Evolutionary conservation across 2,329 filamentous ascomycete species (phyloP).

Genomic region (Balansia obtecta): DNA sequence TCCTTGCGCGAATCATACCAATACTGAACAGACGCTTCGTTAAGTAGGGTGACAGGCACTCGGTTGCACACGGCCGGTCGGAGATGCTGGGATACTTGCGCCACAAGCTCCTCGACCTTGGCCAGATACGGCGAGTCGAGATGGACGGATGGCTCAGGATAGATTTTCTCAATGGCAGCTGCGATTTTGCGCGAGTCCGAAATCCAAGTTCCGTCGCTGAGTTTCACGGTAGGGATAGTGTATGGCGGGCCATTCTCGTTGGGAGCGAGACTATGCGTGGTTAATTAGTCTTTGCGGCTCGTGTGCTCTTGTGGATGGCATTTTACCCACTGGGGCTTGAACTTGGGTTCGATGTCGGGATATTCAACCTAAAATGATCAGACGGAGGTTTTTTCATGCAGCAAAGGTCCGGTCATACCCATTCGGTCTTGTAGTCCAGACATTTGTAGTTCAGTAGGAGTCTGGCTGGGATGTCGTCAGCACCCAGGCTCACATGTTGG

Average conservation of each 20-base stretch:
- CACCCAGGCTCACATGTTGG: neutral
- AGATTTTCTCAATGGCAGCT: conserved; percentile 39
- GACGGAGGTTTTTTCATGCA: conserved; percentile 45
- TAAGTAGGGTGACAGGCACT: conserved; percentile 40
- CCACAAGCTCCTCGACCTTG: conserved; percentile 30
- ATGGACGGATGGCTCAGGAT: conserved; percentile 46
- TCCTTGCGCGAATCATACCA: conserved; percentile 40
- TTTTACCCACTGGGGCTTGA: conserved; percentile 41
- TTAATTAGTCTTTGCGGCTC: neutral
- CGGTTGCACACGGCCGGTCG: conserved; percentile 30
- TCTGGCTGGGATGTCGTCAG: conserved; percentile 34
- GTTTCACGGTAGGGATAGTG: conserved; percentile 36
- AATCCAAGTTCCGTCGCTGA: conserved; percentile 43
- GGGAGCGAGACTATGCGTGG: conserved; percentile 3
- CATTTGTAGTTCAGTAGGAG: conserved; percentile 56
- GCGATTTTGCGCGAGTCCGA: conserved; percentile 56
- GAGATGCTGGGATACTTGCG: conserved; percentile 19
- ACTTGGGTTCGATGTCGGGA: conserved; percentile 32
- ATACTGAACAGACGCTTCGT: conserved; percentile 36
- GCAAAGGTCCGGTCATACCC: conserved; percentile 23
- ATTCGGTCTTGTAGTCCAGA: conserved; percentile 51
- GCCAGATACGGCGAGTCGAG: conserved; percentile 39
- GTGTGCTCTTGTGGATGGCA: neutral
- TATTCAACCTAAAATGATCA: conserved; percentile 21
- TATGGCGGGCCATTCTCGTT: conserved; percentile 5